Base-by-base conservation (phyloP, 495 filamentous ascomycete species). In the Bryoglossum gracile region DNA sequence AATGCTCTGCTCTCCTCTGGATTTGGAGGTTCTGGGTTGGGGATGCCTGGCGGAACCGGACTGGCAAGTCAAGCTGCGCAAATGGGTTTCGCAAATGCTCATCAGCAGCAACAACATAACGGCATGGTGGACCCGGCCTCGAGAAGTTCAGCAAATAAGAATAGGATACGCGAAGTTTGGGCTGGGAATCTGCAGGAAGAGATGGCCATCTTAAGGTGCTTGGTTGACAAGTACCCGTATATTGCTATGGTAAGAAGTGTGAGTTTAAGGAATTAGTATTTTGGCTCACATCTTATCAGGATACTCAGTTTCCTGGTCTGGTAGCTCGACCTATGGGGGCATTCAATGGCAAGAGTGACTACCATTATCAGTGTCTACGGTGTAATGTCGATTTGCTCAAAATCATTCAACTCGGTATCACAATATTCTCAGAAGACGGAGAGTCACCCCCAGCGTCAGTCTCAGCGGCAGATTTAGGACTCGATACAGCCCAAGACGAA, bases 381-480 rank as follows among this genome's bases (percentile, higher is more conserved):
- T 92, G 88, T 57, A 98, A 98, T 62, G 91, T 97, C 60, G 92
- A 98, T 64, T 77, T 98, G 54, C 77, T 98, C 40, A 95, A 92
- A 62, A 87, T 97, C 55, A 95, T 98, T 53, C 92, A 98, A 62
- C 82, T 98, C 34, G 92, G 92, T 37, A 84, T 98, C 53, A 94
- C 90, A 1, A 68, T 98, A 24, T 95, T 95, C 68, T 83, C 86
- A 43, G 72, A 86, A 41, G 81, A 94, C 44, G 94, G 94, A 30
- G 86, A 96, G 48, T 78, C 86, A 8, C 86, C 84, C 5, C 87
- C 86, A 8, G 75, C 81, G 3, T 80, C 75, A 51, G 53, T 55
- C 23, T 48, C 34, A 26, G 68, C 63, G 33, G 73, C 79, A 25
- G 80, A 87, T 51, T 68, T 70, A 24, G 48, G 36, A 65, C 69